Base-by-base conservation (phyloP, 306 rosid species). In the Cajanus cajan region DNA sequence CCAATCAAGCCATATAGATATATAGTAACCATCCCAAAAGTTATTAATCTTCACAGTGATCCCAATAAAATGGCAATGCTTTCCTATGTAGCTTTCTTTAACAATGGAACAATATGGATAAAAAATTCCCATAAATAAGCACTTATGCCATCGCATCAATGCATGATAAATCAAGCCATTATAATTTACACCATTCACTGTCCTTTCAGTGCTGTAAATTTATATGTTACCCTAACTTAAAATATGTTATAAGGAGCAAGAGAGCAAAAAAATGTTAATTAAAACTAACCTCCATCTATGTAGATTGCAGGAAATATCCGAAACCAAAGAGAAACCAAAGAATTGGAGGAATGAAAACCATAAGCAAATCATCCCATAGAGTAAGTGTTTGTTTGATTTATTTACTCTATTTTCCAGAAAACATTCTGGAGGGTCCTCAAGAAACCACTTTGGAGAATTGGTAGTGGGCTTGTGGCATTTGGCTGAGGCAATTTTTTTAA, bases 21-120 rank as follows among this genome's bases (percentile, higher is more conserved):
- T 24, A 64, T 63, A 18, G 28, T 50, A 51, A 72, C 78, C 54
- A 28, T 16, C 63, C 78, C 41, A 59, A 31, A 76, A 48, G 15
- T 44, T 59, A 14, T 22, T 22, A 36, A 12, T 18, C 55, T 63
- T 72, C 47, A 31, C 44, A 71, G n/a, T 37, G 44, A 62, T 69
- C 57, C 45, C 65, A 37, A 62, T 34, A 37, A 59, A 47, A 71
- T 9, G 44, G 48, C 10, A 11, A 41, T 25, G 10, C 54, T 39
- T 73, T 24, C 4, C 41, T 16, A 0, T 8, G 24, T 36, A 63
- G 47, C 14, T 51, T 34, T 21, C 37, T 62, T 47, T 62, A 33
- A 12, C n/a, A 61, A 44, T 0, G n/a, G 14, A 76, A 62, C 63
- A 62, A 36, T 40, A 37, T 10, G 15, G 24, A 14, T 70, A 34